A percentile compares a stretch with the other conserved stretches of the same genome.
These are phyloP conservation scores for Pinus taeda DNA, from an alignment of 75 land plant genomes.

Conservation along the genomic window DNA sequence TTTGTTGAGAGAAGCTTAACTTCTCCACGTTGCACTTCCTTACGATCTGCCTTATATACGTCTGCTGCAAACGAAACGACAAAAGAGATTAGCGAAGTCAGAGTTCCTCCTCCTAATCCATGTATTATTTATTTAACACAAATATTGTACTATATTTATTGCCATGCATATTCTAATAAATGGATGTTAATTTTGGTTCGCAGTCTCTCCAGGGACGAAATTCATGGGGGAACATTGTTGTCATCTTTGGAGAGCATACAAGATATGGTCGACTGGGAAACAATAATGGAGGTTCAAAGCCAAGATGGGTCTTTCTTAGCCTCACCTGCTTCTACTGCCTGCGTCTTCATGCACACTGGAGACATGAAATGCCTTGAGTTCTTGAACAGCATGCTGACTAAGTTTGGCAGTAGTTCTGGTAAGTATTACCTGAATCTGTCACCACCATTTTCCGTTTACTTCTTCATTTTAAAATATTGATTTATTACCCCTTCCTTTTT, in stretches of 20 bases:
- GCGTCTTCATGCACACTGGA: conserved; percentile 71
- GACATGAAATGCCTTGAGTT: conserved; percentile 73
- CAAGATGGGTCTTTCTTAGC: conserved; percentile 77
- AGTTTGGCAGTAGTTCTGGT: conserved; percentile 66
- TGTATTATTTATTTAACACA: no score
- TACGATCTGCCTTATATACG: conserved; percentile 40
- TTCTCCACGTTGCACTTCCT: conserved; percentile 58
- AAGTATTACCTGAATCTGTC: no score
- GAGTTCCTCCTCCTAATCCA: no score
- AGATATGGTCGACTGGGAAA: conserved; percentile 67
- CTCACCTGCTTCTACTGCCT: conserved; percentile 96
- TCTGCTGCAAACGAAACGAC: no score
- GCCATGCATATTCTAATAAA: no score
- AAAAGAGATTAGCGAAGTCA: no score
- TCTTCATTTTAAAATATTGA: no score
- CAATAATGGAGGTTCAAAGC: conserved; percentile 70
- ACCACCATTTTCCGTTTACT: neutral
- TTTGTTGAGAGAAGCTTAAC: conserved; percentile 56
- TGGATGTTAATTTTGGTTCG: no score
- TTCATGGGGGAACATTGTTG: conserved; percentile 81
- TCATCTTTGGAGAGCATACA: conserved; percentile 85
- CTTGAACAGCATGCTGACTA: conserved; percentile 35
- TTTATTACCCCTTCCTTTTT: no score
- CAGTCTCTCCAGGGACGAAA: conserved; percentile 74
- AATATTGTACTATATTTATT: no score